These are phyloP conservation scores for Candolleomyces aberdarensis DNA, from an alignment of 768 basidiomycete genomes.

Conservation along the genomic window DNA sequence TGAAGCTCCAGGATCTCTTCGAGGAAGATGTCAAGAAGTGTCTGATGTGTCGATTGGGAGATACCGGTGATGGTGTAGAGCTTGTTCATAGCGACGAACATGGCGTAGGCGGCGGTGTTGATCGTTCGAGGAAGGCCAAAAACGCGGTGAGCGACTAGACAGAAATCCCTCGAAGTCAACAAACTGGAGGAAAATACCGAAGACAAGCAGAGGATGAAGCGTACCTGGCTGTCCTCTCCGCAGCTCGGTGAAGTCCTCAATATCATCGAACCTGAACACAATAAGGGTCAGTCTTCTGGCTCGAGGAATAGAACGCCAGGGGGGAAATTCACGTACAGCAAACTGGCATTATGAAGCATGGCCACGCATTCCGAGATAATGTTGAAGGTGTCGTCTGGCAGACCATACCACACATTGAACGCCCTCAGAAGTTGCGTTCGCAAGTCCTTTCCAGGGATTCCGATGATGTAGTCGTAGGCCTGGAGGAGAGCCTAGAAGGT, in stretches of 20 bases:
- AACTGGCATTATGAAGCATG: conserved; percentile 85
- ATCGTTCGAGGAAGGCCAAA: conserved; percentile 93
- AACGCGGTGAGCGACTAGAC: conserved; percentile 79
- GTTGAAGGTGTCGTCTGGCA: conserved; percentile 59
- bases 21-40: conserved; percentile 17
- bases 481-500: conserved; percentile 61
- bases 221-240: conserved; percentile 75
- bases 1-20: conserved; percentile 49
- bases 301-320: neutral
- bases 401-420: conserved; percentile 83
- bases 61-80: conserved; percentile 45
- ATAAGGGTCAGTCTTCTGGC: neutral
- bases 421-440: conserved; percentile 75
- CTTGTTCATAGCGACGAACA: conserved; percentile 84
- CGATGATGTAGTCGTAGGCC: conserved; percentile 74
- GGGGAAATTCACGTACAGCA: conserved; percentile 54
- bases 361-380: conserved; percentile 71
- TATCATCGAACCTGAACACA: conserved; percentile 72
- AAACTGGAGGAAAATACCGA: too few species aligned
- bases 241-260: conserved; percentile 81
- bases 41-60: conserved; percentile 44
- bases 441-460: conserved; percentile 84
- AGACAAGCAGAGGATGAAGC: conserved; percentile 3
- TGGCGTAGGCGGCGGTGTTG: conserved; percentile 91
- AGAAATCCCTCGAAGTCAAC: too few species aligned